phyloP scores from a whole-genome alignment of 2,329 filamentous ascomycete genomes.

The Cylindrodendrum hubeiense region DNA sequence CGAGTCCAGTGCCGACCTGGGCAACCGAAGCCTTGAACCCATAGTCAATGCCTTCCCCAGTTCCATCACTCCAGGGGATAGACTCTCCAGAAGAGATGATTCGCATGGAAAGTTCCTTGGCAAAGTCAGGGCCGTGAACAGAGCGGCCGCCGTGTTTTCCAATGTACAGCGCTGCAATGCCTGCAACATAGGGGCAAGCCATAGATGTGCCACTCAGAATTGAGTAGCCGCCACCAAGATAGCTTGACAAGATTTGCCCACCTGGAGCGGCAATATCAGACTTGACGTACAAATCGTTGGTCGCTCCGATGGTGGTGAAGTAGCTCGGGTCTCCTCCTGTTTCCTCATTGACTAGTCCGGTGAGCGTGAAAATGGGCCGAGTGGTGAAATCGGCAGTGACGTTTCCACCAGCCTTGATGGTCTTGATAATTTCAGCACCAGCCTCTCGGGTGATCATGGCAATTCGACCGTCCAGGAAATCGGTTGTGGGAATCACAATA shows the following conservation, averaged over 20 bases:
- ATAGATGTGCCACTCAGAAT: conserved; percentile 63
- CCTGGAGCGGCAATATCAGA: conserved; percentile 59
- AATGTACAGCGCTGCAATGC: conserved; percentile 54
- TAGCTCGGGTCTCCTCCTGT: conserved; percentile 51
- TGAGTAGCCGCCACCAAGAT: conserved; percentile 46
- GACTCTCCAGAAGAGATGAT: conserved; percentile 50
- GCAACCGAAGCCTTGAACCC: conserved; percentile 48
- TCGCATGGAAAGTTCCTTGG: conserved; percentile 41
- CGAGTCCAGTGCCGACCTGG: conserved; percentile 55
- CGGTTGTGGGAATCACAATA: conserved; percentile 26
- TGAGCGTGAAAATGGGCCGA: conserved; percentile 37
- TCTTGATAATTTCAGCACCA: conserved; percentile 43
- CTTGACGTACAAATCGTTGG: conserved; percentile 57
- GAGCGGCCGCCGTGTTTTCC: conserved; percentile 47
- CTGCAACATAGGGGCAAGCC: conserved; percentile 61
- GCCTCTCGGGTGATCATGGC: conserved; percentile 25
- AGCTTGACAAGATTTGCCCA: conserved; percentile 56
- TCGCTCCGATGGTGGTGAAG: conserved; percentile 59
- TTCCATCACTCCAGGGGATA: conserved; percentile 40
- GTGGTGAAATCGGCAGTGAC: conserved; percentile 47
- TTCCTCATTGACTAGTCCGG: conserved; percentile 37
- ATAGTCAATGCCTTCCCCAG: conserved; percentile 25
- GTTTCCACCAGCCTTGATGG: conserved; percentile 40
- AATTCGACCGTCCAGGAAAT: conserved; percentile 29
- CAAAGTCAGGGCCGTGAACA: conserved; percentile 47